Conservation (phyloP, 257 asterid genomes). For the Osmanthus fragrans region DNA sequence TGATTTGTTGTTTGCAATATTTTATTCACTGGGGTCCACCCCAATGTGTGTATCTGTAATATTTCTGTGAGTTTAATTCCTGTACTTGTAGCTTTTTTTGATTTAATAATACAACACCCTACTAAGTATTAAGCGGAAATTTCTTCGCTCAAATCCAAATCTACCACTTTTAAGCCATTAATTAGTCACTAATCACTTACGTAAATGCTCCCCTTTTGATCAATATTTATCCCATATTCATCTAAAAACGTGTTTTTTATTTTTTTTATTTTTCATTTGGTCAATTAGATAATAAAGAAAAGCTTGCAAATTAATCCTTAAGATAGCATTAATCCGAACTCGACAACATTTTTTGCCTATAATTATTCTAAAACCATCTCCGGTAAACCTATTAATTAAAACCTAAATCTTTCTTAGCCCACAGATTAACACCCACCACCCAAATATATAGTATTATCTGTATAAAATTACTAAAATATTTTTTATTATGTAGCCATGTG, state of each 20-base stretch:
- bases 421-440: background rate
- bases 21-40: too few relatives aligned
- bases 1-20: too few relatives aligned
- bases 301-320: background rate
- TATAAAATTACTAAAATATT: background rate
- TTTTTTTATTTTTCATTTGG: slow-evolving; percentile 8
- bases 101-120: too few relatives aligned
- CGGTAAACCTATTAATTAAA: background rate
- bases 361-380: background rate
- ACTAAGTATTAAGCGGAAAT: too few relatives aligned
- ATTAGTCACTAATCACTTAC: background rate
- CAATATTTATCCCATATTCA: background rate
- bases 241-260: background rate
- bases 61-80: too few relatives aligned
- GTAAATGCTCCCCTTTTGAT: slow-evolving; percentile 1
- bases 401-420: slow-evolving; percentile 15
- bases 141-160: background rate
- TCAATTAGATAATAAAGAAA: background rate
- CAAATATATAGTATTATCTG: background rate
- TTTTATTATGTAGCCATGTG: slow-evolving; percentile 22
- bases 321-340: background rate
- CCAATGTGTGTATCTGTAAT: too few relatives aligned
- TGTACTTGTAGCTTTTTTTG: too few relatives aligned
- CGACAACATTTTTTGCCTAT: background rate
- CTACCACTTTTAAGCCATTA: background rate